Conservation (phyloP, 805 yeast species). For the Lipomyces chichibuensis region DNA sequence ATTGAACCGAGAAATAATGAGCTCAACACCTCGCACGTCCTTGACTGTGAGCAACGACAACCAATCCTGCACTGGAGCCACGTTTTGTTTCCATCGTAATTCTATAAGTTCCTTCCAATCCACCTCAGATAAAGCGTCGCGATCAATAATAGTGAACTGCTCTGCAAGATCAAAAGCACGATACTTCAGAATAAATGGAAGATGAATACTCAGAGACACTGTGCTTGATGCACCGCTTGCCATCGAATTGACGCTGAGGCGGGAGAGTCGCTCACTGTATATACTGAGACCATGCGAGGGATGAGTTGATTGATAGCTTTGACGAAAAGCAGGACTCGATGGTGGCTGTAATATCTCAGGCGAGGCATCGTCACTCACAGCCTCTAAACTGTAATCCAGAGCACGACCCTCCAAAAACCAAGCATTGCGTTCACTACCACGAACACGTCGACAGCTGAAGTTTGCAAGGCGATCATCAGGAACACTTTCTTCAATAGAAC, state of each 20-base stretch:
- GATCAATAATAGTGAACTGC: conserved; percentile 84
- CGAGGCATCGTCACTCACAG: neutral
- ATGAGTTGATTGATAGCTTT: neutral
- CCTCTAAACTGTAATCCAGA: neutral
- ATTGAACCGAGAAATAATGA: conserved; percentile 84
- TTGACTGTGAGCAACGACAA: conserved; percentile 65
- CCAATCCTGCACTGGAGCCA: conserved; percentile 82
- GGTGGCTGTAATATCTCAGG: neutral
- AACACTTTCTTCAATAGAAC: neutral
- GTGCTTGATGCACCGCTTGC: conserved; percentile 22
- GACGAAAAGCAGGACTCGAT: neutral
- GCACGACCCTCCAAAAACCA: conserved; percentile 22
- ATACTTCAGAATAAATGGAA: conserved; percentile 79
- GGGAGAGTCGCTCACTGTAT: conserved; percentile 2
- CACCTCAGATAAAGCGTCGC: conserved; percentile 77
- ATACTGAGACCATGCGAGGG: conserved; percentile 1
- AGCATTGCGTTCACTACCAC: conserved; percentile 21
- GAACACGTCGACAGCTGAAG: neutral
- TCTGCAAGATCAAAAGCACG: conserved; percentile 68
- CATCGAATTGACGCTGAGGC: conserved; percentile 9
- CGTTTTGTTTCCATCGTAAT: conserved; percentile 67
- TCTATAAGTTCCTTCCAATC: conserved; percentile 92
- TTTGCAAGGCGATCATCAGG: neutral
- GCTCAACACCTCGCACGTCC: conserved; percentile 70
- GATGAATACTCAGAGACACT: conserved; percentile 51